phyloP scores from a whole-genome alignment of 495 filamentous ascomycete genomes.

The Hypoxylon crocopeplum region DNA sequence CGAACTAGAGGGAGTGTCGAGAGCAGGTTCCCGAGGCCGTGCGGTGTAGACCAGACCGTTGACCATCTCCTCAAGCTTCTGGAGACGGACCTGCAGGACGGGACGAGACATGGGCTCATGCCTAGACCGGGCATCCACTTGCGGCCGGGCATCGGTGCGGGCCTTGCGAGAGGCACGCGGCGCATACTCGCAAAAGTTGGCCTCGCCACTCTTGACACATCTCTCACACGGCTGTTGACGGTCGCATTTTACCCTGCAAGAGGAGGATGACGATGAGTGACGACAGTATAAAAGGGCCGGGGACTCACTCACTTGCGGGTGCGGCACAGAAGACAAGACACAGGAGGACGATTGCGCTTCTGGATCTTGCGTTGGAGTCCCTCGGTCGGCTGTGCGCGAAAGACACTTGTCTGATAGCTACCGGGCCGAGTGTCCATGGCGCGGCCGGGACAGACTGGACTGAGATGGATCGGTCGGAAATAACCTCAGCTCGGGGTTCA shows the following conservation, averaged over 20 bases:
- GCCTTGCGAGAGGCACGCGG: conserved; percentile 44
- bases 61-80: conserved; percentile 58
- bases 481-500: conserved; percentile 11
- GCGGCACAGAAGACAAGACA: conserved; percentile 51
- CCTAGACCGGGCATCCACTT: conserved; percentile 32
- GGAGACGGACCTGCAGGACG: conserved; percentile 52
- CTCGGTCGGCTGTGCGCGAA: conserved; percentile 44
- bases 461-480: conserved; percentile 1
- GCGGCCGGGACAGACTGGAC: neutral
- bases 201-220: conserved; percentile 52
- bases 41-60: conserved; percentile 45
- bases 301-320: conserved; percentile 46
- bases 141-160: conserved; percentile 33
- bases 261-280: conserved; percentile 22
- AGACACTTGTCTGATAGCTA: conserved; percentile 44
- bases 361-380: conserved; percentile 40
- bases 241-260: conserved; percentile 53
- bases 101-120: conserved; percentile 38
- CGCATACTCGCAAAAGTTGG: conserved; percentile 51
- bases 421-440: conserved; percentile 38
- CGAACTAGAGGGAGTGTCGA: conserved; percentile 32
- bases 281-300: neutral
- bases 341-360: conserved; percentile 50
- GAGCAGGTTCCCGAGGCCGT: conserved; percentile 23
- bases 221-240: conserved; percentile 51